Evolutionary conservation across 768 basidiomycete genomes (phyloP).

Genomic region (Panaeolus cyanescens): DNA sequence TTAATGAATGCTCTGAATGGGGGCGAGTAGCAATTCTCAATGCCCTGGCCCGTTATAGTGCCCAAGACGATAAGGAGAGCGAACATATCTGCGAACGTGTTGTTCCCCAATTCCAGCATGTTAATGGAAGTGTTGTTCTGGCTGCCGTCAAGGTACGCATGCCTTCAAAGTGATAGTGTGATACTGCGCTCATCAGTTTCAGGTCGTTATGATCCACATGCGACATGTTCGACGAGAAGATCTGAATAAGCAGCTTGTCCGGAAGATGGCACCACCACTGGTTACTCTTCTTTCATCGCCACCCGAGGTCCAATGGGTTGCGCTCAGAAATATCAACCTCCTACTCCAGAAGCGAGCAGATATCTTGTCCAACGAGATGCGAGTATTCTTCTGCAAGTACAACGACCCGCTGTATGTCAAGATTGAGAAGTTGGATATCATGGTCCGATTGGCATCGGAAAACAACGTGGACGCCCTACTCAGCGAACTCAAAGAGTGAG

Average conservation of each 20-base stretch:
- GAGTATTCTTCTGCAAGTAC: constrained; percentile 99
- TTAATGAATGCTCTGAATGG: constrained; percentile 99
- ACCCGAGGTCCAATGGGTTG: constrained; percentile 98
- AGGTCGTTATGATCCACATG: constrained; percentile 99
- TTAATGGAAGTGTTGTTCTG: constrained; percentile 94
- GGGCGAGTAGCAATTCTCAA: constrained; percentile 92
- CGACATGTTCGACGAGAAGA: constrained; percentile 80
- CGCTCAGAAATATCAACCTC: constrained; percentile 94
- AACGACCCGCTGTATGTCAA: constrained; percentile 99
- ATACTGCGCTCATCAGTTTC: neutral
- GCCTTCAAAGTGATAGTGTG: neutral
- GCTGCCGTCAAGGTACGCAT: constrained; percentile 85
- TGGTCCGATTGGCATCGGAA: constrained; percentile 91
- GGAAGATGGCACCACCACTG: constrained; percentile 96
- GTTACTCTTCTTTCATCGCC: constrained; percentile 96
- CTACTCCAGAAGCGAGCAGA: constrained; percentile 92
- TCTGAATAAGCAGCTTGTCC: constrained; percentile 78
- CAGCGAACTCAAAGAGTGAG: constrained; percentile 94
- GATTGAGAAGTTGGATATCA: constrained; percentile 97
- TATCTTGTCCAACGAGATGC: constrained; percentile 92
- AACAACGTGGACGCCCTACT: constrained; percentile 93
- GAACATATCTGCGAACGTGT: constrained; percentile 99
- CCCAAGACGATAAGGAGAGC: constrained; percentile 90
- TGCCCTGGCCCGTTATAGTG: constrained; percentile 80
- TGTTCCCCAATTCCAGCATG: constrained; percentile 97